Evolutionary conservation across 768 basidiomycete species (phyloP), one percentile per base, ranked within the genome.

Genomic region (Amanita muscaria): DNA sequence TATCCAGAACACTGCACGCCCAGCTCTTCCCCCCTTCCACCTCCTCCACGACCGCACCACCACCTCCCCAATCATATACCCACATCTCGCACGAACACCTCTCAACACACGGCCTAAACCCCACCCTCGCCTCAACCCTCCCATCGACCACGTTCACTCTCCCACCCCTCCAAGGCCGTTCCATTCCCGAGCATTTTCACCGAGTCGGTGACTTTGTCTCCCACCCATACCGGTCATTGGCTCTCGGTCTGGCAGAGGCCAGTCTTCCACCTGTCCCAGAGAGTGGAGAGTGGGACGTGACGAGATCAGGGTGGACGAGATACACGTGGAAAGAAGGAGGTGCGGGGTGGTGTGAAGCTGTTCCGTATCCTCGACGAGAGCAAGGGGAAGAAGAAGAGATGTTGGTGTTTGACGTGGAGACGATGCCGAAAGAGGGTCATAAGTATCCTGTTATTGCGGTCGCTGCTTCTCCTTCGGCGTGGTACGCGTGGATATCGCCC

Each of bases 401-500:
- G 71, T 75, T 98, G 51, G 75, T 79, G 8, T 96, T 98, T 55
- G 96, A 99, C 59, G 88, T 98, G 44, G 93, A 99, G 64, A 91
- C 88, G 0, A 74, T 98, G 73, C 88, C 88, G 1, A 76, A 77
- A 21, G 77, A 88, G 56, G 37, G 37, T 1, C 76, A 86, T 39
- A 80, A 81, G 2, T 90, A 79, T 57, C 76, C 94, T 10, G 67
- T 97, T 57, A 83, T 98, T 70, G 93, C 96, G 1, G 83, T 81
- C 48, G 93, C 93, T 3, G 87, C 77, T 1, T 82, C 90, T 4
- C 69, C 74, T 18, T 79, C 79, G 39, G 83, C 80, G 1, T 98
- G 96, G 94, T 99, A 98, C 57, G 77, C 78, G 3, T 99, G 96
- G 93, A 78, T 96, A 49, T 92, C 88, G 0, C 96, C 96, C 0